These are phyloP conservation scores for Plasmodium fragile DNA, from an alignment of 169 alveolate species.

Conservation along the genomic window DNA sequence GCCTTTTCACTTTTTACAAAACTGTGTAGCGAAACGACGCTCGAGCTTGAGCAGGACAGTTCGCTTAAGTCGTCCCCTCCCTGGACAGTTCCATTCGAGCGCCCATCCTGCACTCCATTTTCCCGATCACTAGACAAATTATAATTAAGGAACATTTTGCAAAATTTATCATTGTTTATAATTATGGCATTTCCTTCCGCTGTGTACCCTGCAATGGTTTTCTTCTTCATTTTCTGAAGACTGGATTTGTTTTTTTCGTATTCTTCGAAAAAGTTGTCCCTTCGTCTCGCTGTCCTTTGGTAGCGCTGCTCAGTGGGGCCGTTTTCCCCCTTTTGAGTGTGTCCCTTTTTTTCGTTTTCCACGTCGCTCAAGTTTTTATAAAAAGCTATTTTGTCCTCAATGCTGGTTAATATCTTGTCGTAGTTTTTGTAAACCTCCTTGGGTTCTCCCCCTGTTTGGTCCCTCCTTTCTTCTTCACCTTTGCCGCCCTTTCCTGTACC, in stretches of 20 bases:
- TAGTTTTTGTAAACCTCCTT: constrained; percentile 10
- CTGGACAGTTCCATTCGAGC: background rate
- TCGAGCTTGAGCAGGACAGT: constrained; percentile 55
- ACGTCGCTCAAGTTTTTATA: background rate
- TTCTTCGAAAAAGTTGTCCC: constrained; percentile 24
- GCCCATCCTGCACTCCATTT: background rate
- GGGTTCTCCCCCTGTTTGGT: background rate
- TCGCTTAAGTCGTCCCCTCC: constrained; percentile 40
- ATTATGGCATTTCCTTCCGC: constrained; percentile 55
- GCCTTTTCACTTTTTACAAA: constrained; percentile 22
- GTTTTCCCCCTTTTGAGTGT: background rate
- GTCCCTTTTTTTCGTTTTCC: background rate
- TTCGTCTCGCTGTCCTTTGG: background rate
- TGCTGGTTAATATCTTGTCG: background rate
- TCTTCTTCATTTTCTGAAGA: constrained; percentile 25
- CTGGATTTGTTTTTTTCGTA: constrained; percentile 4
- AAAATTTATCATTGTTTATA: constrained; percentile 50
- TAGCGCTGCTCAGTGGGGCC: background rate
- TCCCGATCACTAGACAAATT: background rate
- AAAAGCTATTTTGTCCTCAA: constrained; percentile 4
- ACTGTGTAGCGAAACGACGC: constrained; percentile 60
- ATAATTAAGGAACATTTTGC: constrained; percentile 18
- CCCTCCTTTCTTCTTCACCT: background rate
- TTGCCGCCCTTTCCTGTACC: background rate
- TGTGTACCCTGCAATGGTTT: constrained; percentile 47